Conservation (phyloP, 148 eudicot genomes). For the Cornus suecica region DNA sequence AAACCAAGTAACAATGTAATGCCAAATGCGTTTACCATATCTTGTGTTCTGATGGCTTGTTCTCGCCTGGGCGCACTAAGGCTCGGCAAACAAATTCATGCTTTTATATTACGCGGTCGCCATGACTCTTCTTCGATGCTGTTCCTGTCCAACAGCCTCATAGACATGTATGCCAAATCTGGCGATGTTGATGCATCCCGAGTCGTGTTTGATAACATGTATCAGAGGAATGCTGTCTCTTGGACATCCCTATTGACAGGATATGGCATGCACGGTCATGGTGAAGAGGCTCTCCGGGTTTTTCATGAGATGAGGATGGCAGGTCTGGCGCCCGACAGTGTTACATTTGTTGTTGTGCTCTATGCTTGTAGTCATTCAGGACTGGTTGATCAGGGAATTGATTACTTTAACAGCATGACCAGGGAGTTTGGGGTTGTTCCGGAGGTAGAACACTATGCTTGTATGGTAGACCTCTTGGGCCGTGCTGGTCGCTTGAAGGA, state of each 20-base stretch:
- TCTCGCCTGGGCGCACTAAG: slow-evolving; percentile 61
- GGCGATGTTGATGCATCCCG: slow-evolving; percentile 61
- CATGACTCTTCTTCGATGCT: slow-evolving; percentile 39
- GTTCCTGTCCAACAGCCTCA: slow-evolving; percentile 62
- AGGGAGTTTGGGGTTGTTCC: slow-evolving; percentile 57
- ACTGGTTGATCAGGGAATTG: slow-evolving; percentile 55
- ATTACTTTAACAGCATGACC: slow-evolving; percentile 52
- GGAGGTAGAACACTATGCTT: slow-evolving; percentile 65
- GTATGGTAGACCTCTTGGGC: slow-evolving; percentile 77
- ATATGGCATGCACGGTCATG: slow-evolving; percentile 81
- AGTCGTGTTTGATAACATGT: slow-evolving; percentile 56
- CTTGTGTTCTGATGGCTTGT: slow-evolving; percentile 70
- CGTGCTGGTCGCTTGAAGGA: slow-evolving; percentile 69
- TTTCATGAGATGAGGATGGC: slow-evolving; percentile 53
- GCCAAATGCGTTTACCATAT: slow-evolving; percentile 71
- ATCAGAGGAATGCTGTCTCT: slow-evolving; percentile 55
- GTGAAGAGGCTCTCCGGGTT: slow-evolving; percentile 57
- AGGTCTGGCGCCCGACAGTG: slow-evolving; percentile 50
- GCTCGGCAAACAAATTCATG: slow-evolving; percentile 65
- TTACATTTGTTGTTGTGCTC: slow-evolving; percentile 69
- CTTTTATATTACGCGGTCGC: slow-evolving; percentile 46
- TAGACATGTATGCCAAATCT: slow-evolving; percentile 80
- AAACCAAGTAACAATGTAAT: slow-evolving; percentile 22
- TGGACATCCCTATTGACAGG: slow-evolving; percentile 85
- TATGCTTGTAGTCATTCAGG: slow-evolving; percentile 87